These are phyloP conservation scores for Exsudoporus frostii DNA, from an alignment of 768 basidiomycete species.

Conservation along the genomic window DNA sequence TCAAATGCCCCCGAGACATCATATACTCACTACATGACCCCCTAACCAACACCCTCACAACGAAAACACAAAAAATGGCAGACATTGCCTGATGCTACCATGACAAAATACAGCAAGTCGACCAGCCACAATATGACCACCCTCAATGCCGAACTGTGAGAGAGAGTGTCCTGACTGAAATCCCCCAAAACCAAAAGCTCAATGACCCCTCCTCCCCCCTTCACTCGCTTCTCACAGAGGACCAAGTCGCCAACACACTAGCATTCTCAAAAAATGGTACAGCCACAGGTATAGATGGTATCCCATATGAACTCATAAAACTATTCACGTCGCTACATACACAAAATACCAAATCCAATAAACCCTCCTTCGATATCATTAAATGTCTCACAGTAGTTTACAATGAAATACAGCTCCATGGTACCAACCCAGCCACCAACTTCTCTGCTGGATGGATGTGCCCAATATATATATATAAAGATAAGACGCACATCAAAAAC, in stretches of 20 bases:
- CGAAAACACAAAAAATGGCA: slow-evolving; percentile 30
- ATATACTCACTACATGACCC: slow-evolving; percentile 15
- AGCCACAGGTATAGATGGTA: too few species aligned
- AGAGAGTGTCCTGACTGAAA: neutral
- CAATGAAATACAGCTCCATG: too few species aligned
- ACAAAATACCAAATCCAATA: too few species aligned
- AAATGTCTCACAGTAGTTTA: too few species aligned
- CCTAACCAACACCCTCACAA: accelerated
- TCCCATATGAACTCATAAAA: too few species aligned
- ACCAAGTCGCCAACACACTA: neutral
- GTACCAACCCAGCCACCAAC: too few species aligned
- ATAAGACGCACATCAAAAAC: neutral
- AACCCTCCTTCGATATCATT: too few species aligned
- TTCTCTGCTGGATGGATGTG: too few species aligned
- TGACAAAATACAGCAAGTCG: slow-evolving; percentile 18
- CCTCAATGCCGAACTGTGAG: neutral
- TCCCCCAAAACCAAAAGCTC: neutral
- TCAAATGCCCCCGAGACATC: slow-evolving; percentile 6
- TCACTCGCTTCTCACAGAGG: slow-evolving; percentile 22
- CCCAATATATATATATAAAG: too few species aligned
- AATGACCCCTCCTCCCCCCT: neutral
- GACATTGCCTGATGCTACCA: slow-evolving; percentile 19
- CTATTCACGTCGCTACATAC: too few species aligned
- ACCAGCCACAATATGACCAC: neutral
- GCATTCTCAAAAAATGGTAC: too few species aligned